phyloP scores from a whole-genome alignment of 352 stramenopile species.

The Pythium chondricola region DNA sequence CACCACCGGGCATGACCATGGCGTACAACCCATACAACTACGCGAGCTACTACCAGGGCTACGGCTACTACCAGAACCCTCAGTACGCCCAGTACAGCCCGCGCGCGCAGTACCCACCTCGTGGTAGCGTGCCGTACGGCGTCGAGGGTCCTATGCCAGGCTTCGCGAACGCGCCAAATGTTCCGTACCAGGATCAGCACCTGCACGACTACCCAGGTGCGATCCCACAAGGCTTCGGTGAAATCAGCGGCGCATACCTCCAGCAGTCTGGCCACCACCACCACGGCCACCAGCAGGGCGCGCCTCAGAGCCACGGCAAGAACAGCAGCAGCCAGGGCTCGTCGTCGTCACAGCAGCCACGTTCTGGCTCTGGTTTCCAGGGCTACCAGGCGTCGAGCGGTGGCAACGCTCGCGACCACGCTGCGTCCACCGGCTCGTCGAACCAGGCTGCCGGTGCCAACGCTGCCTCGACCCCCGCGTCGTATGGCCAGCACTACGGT shows the following conservation, averaged over 20 bases:
- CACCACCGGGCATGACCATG: constrained; percentile 81
- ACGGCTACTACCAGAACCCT: constrained; percentile 86
- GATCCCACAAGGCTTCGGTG: constrained; percentile 75
- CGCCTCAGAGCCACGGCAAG: constrained; percentile 65
- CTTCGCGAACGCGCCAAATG: constrained; percentile 73
- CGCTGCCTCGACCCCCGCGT: constrained; percentile 24
- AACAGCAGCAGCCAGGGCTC: constrained; percentile 32
- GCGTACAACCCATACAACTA: constrained; percentile 89
- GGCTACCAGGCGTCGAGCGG: constrained; percentile 40
- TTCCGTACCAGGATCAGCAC: constrained; percentile 84
- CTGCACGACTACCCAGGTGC: constrained; percentile 73
- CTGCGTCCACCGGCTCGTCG: constrained; percentile 45
- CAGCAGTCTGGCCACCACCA: constrained; percentile 49
- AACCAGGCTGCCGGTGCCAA: constrained; percentile 51
- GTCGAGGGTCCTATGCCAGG: constrained; percentile 73
- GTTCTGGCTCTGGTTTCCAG: constrained; percentile 45
- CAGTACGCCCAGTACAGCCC: constrained; percentile 85
- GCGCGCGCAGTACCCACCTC: constrained; percentile 77
- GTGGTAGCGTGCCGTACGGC: constrained; percentile 77
- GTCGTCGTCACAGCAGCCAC: constrained; percentile 46
- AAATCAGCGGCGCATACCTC: constrained; percentile 74
- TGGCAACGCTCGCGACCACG: constrained; percentile 46
- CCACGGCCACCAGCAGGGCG: constrained; percentile 39
- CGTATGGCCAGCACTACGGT: constrained; percentile 74
- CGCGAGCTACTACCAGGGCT: constrained; percentile 78